Conservation (phyloP, 352 stramenopile species). For the Globisporangium nagaii region DNA sequence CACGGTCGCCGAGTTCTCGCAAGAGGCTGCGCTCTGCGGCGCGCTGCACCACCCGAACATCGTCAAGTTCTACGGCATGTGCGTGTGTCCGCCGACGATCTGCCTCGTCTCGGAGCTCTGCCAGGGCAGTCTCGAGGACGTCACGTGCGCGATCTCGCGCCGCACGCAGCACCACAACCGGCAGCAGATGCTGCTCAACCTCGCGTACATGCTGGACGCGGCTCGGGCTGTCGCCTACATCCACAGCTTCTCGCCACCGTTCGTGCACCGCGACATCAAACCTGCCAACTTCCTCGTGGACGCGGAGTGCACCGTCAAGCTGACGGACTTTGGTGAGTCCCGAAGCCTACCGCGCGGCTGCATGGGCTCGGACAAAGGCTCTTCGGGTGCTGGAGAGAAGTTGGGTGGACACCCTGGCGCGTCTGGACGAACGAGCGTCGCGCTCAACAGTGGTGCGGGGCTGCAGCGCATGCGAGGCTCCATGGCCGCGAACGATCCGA, state of each 20-base stretch:
- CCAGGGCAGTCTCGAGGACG: slow-evolving; percentile 47
- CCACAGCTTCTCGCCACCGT: slow-evolving; percentile 66
- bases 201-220: slow-evolving; percentile 62
- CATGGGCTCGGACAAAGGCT: slow-evolving; percentile 21
- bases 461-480: slow-evolving; percentile 24
- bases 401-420: slow-evolving; percentile 4
- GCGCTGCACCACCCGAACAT: slow-evolving; percentile 59
- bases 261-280: slow-evolving; percentile 78
- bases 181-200: slow-evolving; percentile 50
- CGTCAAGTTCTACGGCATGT: slow-evolving; percentile 60
- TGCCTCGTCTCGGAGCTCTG: slow-evolving; percentile 70
- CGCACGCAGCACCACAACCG: slow-evolving; percentile 32
- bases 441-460: slow-evolving; percentile 24
- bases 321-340: slow-evolving; percentile 74
- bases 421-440: slow-evolving; percentile 23
- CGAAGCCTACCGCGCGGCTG: slow-evolving; percentile 33
- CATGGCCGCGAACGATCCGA: slow-evolving; percentile 2
- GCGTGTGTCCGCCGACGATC: slow-evolving; percentile 56
- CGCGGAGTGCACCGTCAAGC: slow-evolving; percentile 43
- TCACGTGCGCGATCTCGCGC: slow-evolving; percentile 32
- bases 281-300: slow-evolving; percentile 72
- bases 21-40: slow-evolving; percentile 53
- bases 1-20: slow-evolving; percentile 47
- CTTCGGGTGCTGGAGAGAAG: slow-evolving; percentile 3
- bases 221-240: slow-evolving; percentile 63